These are phyloP conservation scores for Termitomyces sp. DNA, from an alignment of 768 basidiomycete species.

Conservation along the genomic window DNA sequence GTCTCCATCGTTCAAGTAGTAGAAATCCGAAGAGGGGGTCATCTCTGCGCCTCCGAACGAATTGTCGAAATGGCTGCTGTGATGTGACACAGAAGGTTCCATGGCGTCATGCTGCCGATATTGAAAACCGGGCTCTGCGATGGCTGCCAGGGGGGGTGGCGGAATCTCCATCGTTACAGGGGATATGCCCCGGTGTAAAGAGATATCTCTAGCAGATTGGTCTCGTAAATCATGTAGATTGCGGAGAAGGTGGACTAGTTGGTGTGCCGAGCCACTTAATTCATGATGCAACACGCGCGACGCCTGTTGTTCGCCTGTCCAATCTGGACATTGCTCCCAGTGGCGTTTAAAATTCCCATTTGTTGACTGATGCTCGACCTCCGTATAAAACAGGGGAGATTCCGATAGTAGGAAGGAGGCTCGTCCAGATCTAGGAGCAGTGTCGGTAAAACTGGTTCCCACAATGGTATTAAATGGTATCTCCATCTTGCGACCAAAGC, in stretches of 20 bases:
- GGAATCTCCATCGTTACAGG: conserved; percentile 35
- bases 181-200: conserved; percentile 24
- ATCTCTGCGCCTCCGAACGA: conserved; percentile 8
- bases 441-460: conserved; percentile 52
- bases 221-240: conserved; percentile 43
- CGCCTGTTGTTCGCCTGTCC: conserved; percentile 75
- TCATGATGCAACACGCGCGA: conserved; percentile 60
- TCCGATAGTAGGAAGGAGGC: conserved; percentile 64
- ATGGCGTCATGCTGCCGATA: conserved; percentile 20
- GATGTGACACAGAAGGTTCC: conserved; percentile 17
- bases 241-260: conserved; percentile 54
- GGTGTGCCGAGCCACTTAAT: conserved; percentile 59
- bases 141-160: conserved; percentile 31
- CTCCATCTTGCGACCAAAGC: conserved; percentile 83
- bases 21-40: conserved; percentile 11
- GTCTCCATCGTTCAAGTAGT: conserved; percentile 13
- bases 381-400: conserved; percentile 68
- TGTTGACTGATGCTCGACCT: conserved; percentile 31
- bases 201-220: conserved; percentile 28
- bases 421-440: conserved; percentile 51
- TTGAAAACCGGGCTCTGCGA: conserved; percentile 25
- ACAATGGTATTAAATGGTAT: conserved; percentile 65
- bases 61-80: conserved; percentile 18
- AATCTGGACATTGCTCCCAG: conserved; percentile 70
- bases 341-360: conserved; percentile 31